phyloP scores from a whole-genome alignment of 169 alveolate species.

The Eimeria acervulina region DNA sequence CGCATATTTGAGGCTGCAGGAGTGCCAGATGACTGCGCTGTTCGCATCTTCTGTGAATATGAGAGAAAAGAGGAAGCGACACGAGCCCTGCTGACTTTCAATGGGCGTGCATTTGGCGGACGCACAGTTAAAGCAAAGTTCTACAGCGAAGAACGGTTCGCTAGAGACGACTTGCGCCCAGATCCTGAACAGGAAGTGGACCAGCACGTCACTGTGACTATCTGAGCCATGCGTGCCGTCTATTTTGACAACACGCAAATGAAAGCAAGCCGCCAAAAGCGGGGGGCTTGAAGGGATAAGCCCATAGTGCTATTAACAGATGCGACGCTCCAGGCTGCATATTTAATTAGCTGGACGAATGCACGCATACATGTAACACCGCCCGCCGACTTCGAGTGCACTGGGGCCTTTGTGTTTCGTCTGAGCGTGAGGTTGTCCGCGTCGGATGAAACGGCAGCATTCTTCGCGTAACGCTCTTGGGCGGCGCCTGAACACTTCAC shows the following conservation, averaged over 20 bases:
- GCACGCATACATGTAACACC: neutral
- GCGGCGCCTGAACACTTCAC: neutral
- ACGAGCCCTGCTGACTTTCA: constrained; percentile 86
- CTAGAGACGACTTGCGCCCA: constrained; percentile 79
- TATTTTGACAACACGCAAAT: neutral
- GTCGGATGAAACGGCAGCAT: neutral
- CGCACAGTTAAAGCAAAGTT: constrained; percentile 88
- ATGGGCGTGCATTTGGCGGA: constrained; percentile 89
- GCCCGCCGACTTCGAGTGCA: neutral
- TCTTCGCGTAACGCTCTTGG: neutral
- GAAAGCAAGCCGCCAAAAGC: neutral
- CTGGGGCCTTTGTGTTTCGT: neutral
- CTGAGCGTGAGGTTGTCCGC: neutral
- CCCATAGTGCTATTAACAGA: neutral
- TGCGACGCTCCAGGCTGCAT: constrained; percentile 26
- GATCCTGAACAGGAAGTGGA: constrained; percentile 82
- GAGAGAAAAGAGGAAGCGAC: constrained; percentile 88
- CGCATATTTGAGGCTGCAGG: constrained; percentile 85
- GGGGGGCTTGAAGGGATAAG: constrained; percentile 19
- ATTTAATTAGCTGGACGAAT: neutral
- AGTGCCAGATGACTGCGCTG: constrained; percentile 87
- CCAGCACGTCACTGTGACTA: constrained; percentile 74
- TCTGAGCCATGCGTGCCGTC: neutral
- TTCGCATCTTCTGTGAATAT: constrained; percentile 88
- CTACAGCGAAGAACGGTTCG: constrained; percentile 84